Base-by-base conservation (phyloP, 768 basidiomycete species). In the Trichaptum fuscoviolaceum region DNA sequence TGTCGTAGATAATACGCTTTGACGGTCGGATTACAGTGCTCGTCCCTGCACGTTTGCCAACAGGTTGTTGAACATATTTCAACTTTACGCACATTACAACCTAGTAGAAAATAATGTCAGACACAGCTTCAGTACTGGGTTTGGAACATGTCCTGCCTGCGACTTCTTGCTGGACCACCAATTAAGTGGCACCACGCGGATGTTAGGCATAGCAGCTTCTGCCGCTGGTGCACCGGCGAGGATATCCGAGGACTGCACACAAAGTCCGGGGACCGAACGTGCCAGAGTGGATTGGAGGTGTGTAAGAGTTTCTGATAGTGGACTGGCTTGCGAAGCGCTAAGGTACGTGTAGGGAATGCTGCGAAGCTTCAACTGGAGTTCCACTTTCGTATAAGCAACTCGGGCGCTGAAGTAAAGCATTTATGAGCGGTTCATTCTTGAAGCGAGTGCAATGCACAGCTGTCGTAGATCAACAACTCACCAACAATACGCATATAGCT, bases 191-290 rank as follows among this genome's bases (percentile, higher is more conserved):
- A 93, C 90, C 63, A 96, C 90, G 52, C 90, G 88, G 63, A 96
- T 93, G 72, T 93, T 94, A 7, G 93, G 88, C 92, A 95, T 93
- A 5, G 94, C 94, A 4, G 94, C 94, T 73, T 96, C 94, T 24
- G 89, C 91, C 4, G 93, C 94, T 3, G 92, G 90, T 1, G 89
- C 91, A 7, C 91, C 91, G 0, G 89, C 88, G 24, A 95, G 80
- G 60, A 96, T 90, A 70, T 94, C 86, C 20, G 86, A 82, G 0
- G 94, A 91, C 71, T 90, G 85, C 12, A 96, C 93, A 67, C 90
- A 92, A 2, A 96, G 81, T 1, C 87, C 90, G 0, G 95, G 95
- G 8, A 96, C 88, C 18, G 91, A 88, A 30, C 86, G 87, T 0
- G 88, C 85, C 24, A 93, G 82, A 0, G 89, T 87, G 4, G 90